Base-by-base conservation (phyloP, 192 early-diverging fungal species). In the Coemansia sp. region DNA sequence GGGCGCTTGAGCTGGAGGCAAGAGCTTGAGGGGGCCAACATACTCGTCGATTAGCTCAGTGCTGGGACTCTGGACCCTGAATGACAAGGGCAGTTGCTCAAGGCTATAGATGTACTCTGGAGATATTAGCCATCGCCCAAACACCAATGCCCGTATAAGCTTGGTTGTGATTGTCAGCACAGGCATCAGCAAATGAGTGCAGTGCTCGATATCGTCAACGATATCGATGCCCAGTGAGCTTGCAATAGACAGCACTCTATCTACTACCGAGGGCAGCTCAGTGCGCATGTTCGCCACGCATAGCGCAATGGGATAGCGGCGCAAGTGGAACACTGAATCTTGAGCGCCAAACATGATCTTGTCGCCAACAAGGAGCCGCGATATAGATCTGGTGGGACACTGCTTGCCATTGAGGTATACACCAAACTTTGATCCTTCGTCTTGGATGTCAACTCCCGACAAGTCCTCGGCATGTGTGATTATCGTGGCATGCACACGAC, bases 401-500 rank as follows among this genome's bases (percentile, higher is more conserved):
- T 38, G 67, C 8, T 34, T 33, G 21, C 61, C 77, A 43, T 79
- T 79, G 21, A 79, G 65, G 36, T 67, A 40, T 59, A 79, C 46
- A 33, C 77, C 77, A 65, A 79, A 79, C 62, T 79, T 79, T 13
- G 77, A 79, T 10, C 64, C 71, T 33, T 73, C 26, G 51, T 79
- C 77, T 0, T 36, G 55, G 13, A 70, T 28, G 16, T 16, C 42
- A 31, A 66, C 33, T 8, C 18, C 53, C 0, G 40, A 35, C 39
- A 46, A 21, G 42, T 55, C 57, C 16, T 64, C 40, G 13, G 62
- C 39, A 39, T 36, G 61, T 5, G 51, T 20, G 13, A 5, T 39
- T 23, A 74, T n/a, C 3, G 66, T 69, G 20, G 76, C 76, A 35
- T 77, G 76, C 5, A 28, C 34, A 9, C 76, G 51, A 42, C 76